A percentile compares a stretch with the other conserved stretches of the same genome.
phyloP scores from a whole-genome alignment of 202 grass and related monocot genomes.

The Cymbopogon flexuosus region DNA sequence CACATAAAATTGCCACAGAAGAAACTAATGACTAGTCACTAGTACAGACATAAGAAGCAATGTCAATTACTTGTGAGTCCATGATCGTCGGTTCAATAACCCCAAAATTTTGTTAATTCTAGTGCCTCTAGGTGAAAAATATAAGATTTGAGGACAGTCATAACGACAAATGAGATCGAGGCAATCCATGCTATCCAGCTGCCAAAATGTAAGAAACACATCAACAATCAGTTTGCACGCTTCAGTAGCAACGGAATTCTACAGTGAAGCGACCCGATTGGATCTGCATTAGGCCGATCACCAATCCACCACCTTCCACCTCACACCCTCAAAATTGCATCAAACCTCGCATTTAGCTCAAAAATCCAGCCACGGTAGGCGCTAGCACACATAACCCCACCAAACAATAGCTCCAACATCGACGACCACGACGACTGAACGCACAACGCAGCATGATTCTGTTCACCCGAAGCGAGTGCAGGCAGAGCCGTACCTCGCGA shows the following conservation, averaged over 20 bases:
- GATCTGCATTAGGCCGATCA: slow-evolving; percentile 11
- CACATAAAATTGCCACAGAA: background rate
- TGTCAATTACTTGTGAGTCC: background rate
- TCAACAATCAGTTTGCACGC: background rate
- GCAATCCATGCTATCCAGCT: background rate
- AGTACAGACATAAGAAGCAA: background rate
- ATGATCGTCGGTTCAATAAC: background rate
- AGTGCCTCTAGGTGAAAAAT: background rate
- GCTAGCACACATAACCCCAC: background rate
- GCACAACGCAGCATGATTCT: background rate
- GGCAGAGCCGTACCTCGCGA: slow-evolving; percentile 36
- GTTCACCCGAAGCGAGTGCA: background rate
- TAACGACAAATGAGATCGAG: background rate
- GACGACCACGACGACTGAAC: background rate
- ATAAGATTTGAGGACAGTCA: background rate
- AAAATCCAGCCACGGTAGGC: background rate
- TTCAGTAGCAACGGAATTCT: background rate
- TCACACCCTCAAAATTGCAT: slow-evolving; percentile 15
- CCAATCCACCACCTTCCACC: background rate
- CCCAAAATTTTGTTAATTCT: background rate
- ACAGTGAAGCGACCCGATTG: background rate
- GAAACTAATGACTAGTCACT: background rate
- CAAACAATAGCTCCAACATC: background rate
- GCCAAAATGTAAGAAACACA: background rate
- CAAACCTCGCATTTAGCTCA: background rate